Base-by-base conservation (phyloP, 2,329 filamentous ascomycete genomes). In the Polychaeton citri region DNA sequence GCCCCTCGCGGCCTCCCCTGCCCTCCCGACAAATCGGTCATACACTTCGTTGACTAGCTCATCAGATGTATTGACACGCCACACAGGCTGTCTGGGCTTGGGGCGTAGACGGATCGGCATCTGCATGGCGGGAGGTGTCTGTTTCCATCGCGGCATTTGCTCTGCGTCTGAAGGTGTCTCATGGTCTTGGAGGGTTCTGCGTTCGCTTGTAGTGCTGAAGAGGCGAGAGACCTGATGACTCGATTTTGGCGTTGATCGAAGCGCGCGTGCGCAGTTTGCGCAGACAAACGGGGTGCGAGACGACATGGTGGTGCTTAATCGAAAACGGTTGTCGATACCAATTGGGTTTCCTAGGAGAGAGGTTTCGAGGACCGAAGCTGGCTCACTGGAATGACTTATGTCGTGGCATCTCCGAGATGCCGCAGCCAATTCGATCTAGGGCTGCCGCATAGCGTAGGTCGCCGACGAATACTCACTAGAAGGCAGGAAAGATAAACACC, bases 21-120 rank as follows among this genome's bases (percentile, higher is more conserved):
- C 38, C 20, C 24, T 32, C 5, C 87, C 88, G 37, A 96, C 63
- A 47, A 96, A 72, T 36, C 69, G 68, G 46, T 72, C 69, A 59
- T 95, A 93, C 59, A 85, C 81, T 33, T 72, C 66, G 56, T 96
- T 81, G 37, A 98, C 67, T 52, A 69, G 68, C 45, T 65, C 68
- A 7, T 83, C 82, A 52, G 87, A 76, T 15, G 73, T 69, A 61
- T 96, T 96, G 58, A 86, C 77, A 48, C 55, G 55, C 72, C 74
- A 88, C 61, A 68, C 42, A 49, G 56, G 36, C 64, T 72, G 51
- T 67, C 64, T 60, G 62, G 75, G 53, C 64, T 68, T 45, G 62
- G 69, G 62, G 64, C 75, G 55, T 68, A 71, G 46, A 61, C 77
- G 64, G 36, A 63, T 54, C 16, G 66, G 65, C 36, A 66, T 65